phyloP scores from a whole-genome alignment of 176 grass and related monocot genomes.

The Avena sativa region DNA sequence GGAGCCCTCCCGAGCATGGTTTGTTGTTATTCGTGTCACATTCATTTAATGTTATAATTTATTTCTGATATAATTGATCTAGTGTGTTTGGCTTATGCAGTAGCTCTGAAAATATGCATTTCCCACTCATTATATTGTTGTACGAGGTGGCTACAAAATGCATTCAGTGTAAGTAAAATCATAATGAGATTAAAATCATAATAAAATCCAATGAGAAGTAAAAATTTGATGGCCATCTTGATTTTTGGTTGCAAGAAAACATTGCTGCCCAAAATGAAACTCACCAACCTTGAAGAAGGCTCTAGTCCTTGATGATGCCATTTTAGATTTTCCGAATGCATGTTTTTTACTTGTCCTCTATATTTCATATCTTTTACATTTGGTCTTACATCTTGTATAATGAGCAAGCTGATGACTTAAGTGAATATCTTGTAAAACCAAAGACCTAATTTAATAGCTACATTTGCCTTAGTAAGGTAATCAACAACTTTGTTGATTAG shows the following conservation, averaged over 20 bases:
- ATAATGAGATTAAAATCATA: neutral
- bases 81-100: constrained; percentile 38
- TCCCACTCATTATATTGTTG: constrained; percentile 71
- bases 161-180: constrained; percentile 56
- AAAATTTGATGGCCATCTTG: neutral
- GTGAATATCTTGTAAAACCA: constrained; percentile 41
- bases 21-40: neutral
- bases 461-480: constrained; percentile 65
- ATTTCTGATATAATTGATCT: neutral
- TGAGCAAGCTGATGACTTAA: constrained; percentile 55
- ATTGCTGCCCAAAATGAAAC: constrained; percentile 79
- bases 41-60: neutral
- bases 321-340: constrained; percentile 75
- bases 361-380: neutral
- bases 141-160: constrained; percentile 56
- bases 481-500: neutral
- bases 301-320: constrained; percentile 65
- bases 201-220: neutral
- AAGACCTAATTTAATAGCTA: constrained; percentile 70
- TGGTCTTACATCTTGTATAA: constrained; percentile 39
- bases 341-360: neutral
- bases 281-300: constrained; percentile 54
- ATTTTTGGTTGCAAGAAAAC: constrained; percentile 49
- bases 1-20: constrained; percentile 72
- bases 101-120: constrained; percentile 72